Evolutionary conservation across 495 filamentous ascomycete species (phyloP).

Genomic region (Cercophora samala): DNA sequence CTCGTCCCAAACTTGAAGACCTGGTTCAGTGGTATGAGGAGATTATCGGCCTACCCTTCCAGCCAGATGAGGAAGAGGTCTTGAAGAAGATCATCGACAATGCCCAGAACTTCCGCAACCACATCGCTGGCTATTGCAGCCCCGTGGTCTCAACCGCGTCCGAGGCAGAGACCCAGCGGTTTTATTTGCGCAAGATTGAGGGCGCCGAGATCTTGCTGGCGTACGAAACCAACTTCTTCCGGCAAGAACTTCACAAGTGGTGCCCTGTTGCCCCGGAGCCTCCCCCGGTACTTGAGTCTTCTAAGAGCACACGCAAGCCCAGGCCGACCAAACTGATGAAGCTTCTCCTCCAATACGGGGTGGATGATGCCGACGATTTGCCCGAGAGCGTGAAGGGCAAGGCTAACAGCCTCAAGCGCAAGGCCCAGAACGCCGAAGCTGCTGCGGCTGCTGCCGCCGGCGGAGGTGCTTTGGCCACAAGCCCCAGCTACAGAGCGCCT

Average conservation of each 20-base stretch:
- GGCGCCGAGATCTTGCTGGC: conserved; percentile 91
- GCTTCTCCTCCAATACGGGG: conserved; percentile 80
- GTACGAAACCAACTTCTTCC: conserved; percentile 95
- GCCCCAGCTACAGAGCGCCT: conserved; percentile 33
- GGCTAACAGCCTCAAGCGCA: conserved; percentile 60
- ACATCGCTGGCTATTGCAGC: conserved; percentile 76
- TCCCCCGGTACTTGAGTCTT: conserved; percentile 78
- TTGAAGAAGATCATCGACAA: conserved; percentile 80
- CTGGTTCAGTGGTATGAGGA: conserved; percentile 84
- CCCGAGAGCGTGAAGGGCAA: conserved; percentile 77
- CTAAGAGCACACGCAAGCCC: conserved; percentile 93
- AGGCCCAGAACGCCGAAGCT: conserved; percentile 48
- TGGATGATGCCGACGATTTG: conserved; percentile 83
- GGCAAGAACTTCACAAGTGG: conserved; percentile 95
- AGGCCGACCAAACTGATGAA: conserved; percentile 97
- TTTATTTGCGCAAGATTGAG: conserved; percentile 97
- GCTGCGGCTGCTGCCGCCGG: conserved; percentile 32
- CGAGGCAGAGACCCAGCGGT: conserved; percentile 87
- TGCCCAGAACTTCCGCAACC: conserved; percentile 78
- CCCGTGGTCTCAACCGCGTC: conserved; percentile 73
- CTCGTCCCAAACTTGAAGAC: conserved; percentile 92
- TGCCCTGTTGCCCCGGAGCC: conserved; percentile 82
- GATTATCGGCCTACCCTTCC: conserved; percentile 80
- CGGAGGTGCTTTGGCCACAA: conserved; percentile 28
- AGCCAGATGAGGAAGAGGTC: conserved; percentile 88